These are phyloP conservation scores for Lobosporangium transversale DNA, from an alignment of 192 early-diverging fungal species.

Conservation along the genomic window DNA sequence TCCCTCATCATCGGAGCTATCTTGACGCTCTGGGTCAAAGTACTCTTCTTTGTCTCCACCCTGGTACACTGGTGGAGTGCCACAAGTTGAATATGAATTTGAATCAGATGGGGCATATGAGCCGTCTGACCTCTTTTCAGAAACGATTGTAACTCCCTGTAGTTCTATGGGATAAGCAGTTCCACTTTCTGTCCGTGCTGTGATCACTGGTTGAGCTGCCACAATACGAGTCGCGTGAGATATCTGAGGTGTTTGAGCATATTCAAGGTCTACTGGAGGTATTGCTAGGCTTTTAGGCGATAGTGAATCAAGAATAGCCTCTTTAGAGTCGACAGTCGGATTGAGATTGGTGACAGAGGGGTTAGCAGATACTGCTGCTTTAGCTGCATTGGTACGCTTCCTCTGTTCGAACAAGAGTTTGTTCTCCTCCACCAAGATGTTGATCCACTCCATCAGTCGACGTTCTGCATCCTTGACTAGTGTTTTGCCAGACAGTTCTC, in stretches of 20 bases:
- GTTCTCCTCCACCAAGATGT: constrained; percentile 51
- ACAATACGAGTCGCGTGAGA: constrained; percentile 36
- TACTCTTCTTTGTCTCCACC: constrained; percentile 50
- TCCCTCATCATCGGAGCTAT: constrained; percentile 42
- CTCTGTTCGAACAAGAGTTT: constrained; percentile 40
- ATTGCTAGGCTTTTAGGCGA: background rate
- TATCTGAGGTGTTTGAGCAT: constrained; percentile 20
- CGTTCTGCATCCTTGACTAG: constrained; percentile 51
- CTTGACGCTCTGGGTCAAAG: constrained; percentile 32
- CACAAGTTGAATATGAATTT: background rate
- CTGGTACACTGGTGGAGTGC: background rate
- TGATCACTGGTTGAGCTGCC: constrained; percentile 23
- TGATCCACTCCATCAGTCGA: constrained; percentile 47
- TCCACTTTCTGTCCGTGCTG: background rate
- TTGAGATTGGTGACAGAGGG: background rate
- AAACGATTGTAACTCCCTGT: constrained; percentile 31
- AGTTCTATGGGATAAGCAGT: constrained; percentile 7
- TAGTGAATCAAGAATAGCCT: background rate
- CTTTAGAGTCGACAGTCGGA: background rate
- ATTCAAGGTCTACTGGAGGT: constrained; percentile 6
- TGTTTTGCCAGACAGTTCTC: constrained; percentile 43
- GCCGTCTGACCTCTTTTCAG: too few relatives aligned
- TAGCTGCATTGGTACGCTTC: constrained; percentile 31
- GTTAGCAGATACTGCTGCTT: background rate
- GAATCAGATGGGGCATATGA: too few relatives aligned